A percentile compares a stretch with the other conserved stretches of the same genome.
Conservation (phyloP, 768 basidiomycete species). For the Mycena rosella region DNA sequence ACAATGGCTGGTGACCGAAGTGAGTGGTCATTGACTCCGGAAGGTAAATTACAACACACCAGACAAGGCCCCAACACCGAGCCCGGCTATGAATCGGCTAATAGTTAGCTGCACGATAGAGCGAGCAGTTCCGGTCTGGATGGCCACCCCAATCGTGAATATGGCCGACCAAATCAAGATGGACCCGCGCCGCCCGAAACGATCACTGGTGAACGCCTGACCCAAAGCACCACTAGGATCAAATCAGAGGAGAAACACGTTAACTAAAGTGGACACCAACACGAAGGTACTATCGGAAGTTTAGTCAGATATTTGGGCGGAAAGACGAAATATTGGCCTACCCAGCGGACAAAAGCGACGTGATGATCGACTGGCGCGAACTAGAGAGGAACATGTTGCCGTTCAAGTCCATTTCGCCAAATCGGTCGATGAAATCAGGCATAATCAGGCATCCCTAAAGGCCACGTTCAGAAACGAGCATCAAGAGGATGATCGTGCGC, state of each 20-base stretch:
- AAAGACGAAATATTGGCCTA: constrained; percentile 43
- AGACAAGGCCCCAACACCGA: constrained; percentile 83
- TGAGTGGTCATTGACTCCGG: constrained; percentile 5
- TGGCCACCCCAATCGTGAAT: constrained; percentile 76
- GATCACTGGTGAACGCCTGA: constrained; percentile 82
- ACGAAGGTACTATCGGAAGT: constrained; percentile 60
- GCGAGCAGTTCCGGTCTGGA: constrained; percentile 75
- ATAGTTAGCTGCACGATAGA: constrained; percentile 76
- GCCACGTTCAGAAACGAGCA: not conserved
- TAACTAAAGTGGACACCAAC: constrained; percentile 46
- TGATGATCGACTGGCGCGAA: constrained; percentile 81
- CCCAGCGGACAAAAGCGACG: constrained; percentile 84
- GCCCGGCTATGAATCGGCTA: constrained; percentile 81
- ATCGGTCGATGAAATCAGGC: constrained; percentile 80
- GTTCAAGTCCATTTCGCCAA: constrained; percentile 63
- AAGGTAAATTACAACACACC: constrained; percentile 52
- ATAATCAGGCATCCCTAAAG: constrained; percentile 81
- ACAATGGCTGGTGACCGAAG: constrained; percentile 57
- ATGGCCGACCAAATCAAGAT: constrained; percentile 83
- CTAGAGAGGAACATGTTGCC: constrained; percentile 67
- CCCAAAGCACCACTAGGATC: constrained; percentile 66
- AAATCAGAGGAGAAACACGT: constrained; percentile 21
- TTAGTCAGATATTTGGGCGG: not conserved
- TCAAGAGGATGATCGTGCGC: constrained; percentile 32
- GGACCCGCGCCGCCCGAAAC: constrained; percentile 77